A percentile compares a stretch with the other conserved stretches of the same genome.
Conservation (phyloP, 2,329 filamentous ascomycete genomes). For the Paracoccidioides lutzii region DNA sequence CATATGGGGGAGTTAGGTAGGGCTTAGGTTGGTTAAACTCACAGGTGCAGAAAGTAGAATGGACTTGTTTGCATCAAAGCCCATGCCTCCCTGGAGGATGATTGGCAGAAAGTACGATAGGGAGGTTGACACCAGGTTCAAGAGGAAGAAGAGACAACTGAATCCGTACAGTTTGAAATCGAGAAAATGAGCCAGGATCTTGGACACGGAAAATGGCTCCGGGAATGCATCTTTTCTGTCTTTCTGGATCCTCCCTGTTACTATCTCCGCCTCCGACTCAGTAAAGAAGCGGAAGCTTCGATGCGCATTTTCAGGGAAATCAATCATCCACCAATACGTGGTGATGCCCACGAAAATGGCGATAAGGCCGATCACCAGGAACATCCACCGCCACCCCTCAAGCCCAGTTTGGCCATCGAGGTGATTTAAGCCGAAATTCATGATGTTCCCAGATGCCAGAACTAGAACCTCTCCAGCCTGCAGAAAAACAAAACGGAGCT, state of each 20-base stretch:
- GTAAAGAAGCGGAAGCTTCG: slow-evolving; percentile 46
- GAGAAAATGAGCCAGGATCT: slow-evolving; percentile 43
- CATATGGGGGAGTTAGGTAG: not conserved
- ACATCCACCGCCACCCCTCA: slow-evolving; percentile 58
- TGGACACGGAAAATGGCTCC: slow-evolving; percentile 43
- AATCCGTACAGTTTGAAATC: slow-evolving; percentile 55
- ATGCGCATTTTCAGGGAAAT: slow-evolving; percentile 52
- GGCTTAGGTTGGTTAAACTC: slow-evolving; percentile 4
- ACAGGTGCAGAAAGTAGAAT: slow-evolving; percentile 52
- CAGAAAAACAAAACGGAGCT: slow-evolving; percentile 52
- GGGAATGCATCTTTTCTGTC: slow-evolving; percentile 49
- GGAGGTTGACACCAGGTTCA: slow-evolving; percentile 53
- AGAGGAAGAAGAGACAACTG: slow-evolving; percentile 50
- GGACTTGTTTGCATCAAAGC: slow-evolving; percentile 38
- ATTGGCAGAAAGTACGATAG: slow-evolving; percentile 56
- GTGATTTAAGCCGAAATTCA: slow-evolving; percentile 57
- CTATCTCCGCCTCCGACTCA: slow-evolving; percentile 43
- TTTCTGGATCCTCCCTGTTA: slow-evolving; percentile 44
- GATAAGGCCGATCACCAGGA: slow-evolving; percentile 51
- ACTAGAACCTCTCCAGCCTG: slow-evolving; percentile 53
- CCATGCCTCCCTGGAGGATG: slow-evolving; percentile 42
- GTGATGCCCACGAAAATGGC: slow-evolving; percentile 45
- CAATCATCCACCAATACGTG: slow-evolving; percentile 59
- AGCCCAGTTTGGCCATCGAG: slow-evolving; percentile 44
- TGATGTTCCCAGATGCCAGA: slow-evolving; percentile 51